Evolutionary conservation across 2,329 filamentous ascomycete species (phyloP).

Genomic region (Coleophoma cylindrospora): DNA sequence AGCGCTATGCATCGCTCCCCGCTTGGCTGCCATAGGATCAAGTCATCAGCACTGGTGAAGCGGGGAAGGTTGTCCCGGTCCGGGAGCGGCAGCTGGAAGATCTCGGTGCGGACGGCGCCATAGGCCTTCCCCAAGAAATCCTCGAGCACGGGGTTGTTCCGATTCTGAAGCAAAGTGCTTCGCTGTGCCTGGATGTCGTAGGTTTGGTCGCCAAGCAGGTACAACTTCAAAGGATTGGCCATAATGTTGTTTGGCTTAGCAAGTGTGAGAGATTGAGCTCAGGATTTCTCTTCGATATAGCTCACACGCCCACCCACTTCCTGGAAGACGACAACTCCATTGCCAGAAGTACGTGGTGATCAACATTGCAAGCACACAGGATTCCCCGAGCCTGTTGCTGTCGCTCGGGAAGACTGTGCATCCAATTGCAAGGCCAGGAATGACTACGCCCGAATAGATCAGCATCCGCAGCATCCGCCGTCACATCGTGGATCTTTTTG

Average conservation of each 20-base stretch:
- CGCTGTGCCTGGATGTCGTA: neutral
- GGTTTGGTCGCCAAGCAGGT: neutral
- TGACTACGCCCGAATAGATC: too few species aligned
- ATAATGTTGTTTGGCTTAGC: neutral
- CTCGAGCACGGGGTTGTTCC: neutral
- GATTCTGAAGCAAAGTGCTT: neutral
- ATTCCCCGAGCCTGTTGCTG: too few species aligned
- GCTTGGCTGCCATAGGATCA: neutral
- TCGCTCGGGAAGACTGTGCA: too few species aligned
- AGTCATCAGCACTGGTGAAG: neutral
- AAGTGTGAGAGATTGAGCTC: neutral
- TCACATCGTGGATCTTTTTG: too few species aligned
- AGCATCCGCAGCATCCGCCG: too few species aligned
- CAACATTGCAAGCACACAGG: too few species aligned
- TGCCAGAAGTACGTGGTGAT: neutral
- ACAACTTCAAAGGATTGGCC: neutral
- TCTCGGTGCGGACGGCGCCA: neutral
- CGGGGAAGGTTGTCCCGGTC: neutral
- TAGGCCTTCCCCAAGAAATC: neutral
- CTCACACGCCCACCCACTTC: neutral
- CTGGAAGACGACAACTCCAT: too few species aligned
- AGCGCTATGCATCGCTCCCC: neutral
- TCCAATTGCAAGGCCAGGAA: too few species aligned
- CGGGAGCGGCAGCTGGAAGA: neutral
- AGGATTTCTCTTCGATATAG: neutral